Base-by-base conservation (phyloP, 495 filamentous ascomycete genomes). In the Penicilliopsis zonata region DNA sequence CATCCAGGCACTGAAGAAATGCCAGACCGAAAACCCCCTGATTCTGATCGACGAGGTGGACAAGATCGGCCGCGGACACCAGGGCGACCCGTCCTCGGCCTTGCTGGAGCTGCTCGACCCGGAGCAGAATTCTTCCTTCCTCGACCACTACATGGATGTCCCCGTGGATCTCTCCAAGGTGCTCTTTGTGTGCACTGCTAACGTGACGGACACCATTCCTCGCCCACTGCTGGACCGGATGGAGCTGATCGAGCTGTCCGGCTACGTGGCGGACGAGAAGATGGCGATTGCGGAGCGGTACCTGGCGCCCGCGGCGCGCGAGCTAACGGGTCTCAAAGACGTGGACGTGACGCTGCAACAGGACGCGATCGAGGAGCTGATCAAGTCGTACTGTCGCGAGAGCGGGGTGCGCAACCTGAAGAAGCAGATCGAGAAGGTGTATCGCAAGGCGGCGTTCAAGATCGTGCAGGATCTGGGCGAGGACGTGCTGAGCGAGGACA, bases 361-460 rank as follows among this genome's bases (percentile, higher is more conserved):
- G 42, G 75, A 80, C 17, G 92, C 86, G 3, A 92, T 99, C 36
- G 77, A 85, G 44, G 92, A 99, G 57, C 66, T 99, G 34, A 99
- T 96, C 69, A 95, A 96, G 55, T 92, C 81, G 9, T 99, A 99
- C 62, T 94, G 87, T 60, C 78, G 92, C 10, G 92, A 99, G 54
- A 87, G 82, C 29, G 92, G 92, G 41, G 92, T 99, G 15, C 82
- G 92, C 27, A 96, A 96, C 53, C 60, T 99, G 44, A 99, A 99
- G 69, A 96, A 99, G 65, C 88, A 96, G 50, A 99, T 99, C 41
- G 92, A 99, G 50, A 96, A 96, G 63, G 84, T 99, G 4, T 99
- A 94, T 57, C 81, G 92, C 25, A 99, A 99, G 60, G 81, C 86
- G 12, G 92, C 92, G 8, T 69, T 96, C 41, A 95, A 94, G 58